Evolutionary conservation across 148 eudicot species (phyloP).

Genomic region (Cornus controversa): DNA sequence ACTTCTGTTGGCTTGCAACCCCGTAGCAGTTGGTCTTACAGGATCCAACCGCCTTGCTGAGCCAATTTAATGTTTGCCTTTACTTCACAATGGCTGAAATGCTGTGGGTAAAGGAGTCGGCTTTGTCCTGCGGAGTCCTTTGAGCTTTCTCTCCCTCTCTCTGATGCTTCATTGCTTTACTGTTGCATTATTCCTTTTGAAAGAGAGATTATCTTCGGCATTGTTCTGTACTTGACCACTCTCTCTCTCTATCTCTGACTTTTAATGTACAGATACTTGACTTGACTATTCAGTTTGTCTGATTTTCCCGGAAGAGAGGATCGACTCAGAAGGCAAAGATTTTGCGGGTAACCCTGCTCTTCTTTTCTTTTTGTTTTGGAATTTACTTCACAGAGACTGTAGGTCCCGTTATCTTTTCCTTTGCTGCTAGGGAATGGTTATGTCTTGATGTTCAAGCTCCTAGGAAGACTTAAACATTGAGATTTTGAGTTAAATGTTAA

Average conservation of each 20-base stretch:
- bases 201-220: too few species aligned
- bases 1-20: not conserved
- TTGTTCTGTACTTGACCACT: too few species aligned
- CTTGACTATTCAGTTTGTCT: conserved; percentile 93
- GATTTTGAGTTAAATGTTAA: not conserved
- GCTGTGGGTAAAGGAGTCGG: too few species aligned
- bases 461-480: not conserved
- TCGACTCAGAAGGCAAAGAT: conserved; percentile 98
- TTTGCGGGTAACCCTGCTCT: conserved; percentile 60
- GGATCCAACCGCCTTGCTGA: not conserved
- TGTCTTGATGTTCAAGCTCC: conserved; percentile 7
- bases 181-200: too few species aligned
- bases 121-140: too few species aligned
- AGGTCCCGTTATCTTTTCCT: conserved; percentile 36
- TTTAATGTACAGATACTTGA: conserved; percentile 52
- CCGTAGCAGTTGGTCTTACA: not conserved
- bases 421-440: conserved; percentile 9
- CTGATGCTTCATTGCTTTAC: too few species aligned
- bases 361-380: not conserved
- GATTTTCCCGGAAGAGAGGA: conserved; percentile 99
- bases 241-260: not conserved
- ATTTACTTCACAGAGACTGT: conserved; percentile 36
- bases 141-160: too few species aligned
- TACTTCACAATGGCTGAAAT: not conserved
- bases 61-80: not conserved